Conservation (phyloP, 2,329 filamentous ascomycete species). For the Mariannaea elegans region DNA sequence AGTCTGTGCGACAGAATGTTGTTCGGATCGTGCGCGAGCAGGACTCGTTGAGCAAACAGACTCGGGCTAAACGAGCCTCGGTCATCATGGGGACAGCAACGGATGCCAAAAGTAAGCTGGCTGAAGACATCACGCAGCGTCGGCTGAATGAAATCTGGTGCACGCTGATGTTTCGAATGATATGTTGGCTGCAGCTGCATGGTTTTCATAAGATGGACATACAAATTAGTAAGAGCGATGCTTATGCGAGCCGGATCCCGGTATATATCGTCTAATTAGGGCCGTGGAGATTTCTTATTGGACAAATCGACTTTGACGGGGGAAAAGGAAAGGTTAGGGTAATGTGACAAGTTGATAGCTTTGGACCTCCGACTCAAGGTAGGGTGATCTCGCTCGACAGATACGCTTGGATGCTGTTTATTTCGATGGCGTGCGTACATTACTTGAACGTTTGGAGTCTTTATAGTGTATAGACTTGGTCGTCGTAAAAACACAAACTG, state of each 20-base stretch:
- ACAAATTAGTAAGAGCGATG: slow-evolving; percentile 45
- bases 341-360: too few relatives aligned
- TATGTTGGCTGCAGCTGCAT: slow-evolving; percentile 50
- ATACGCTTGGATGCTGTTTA: too few relatives aligned
- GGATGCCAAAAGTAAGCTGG: neutral
- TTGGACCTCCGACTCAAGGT: too few relatives aligned
- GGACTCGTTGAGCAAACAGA: slow-evolving; percentile 16
- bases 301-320: too few relatives aligned
- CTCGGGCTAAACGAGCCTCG: neutral
- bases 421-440: too few relatives aligned
- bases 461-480: too few relatives aligned
- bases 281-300: too few relatives aligned
- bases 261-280: slow-evolving; percentile 43
- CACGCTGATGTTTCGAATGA: slow-evolving; percentile 48
- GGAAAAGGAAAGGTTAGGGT: too few relatives aligned
- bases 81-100: neutral
- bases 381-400: too few relatives aligned
- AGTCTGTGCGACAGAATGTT: slow-evolving; percentile 21
- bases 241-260: slow-evolving; percentile 46
- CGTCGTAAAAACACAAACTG: too few relatives aligned
- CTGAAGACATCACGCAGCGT: neutral
- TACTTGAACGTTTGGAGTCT: too few relatives aligned
- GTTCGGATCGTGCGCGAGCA: slow-evolving; percentile 8
- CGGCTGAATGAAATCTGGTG: slow-evolving; percentile 43
- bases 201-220: slow-evolving; percentile 49